A percentile compares a stretch with the other conserved stretches of the same genome.
Evolutionary conservation across 2,329 filamentous ascomycete species (phyloP).

Genomic region (Sclerotinia glacialis): DNA sequence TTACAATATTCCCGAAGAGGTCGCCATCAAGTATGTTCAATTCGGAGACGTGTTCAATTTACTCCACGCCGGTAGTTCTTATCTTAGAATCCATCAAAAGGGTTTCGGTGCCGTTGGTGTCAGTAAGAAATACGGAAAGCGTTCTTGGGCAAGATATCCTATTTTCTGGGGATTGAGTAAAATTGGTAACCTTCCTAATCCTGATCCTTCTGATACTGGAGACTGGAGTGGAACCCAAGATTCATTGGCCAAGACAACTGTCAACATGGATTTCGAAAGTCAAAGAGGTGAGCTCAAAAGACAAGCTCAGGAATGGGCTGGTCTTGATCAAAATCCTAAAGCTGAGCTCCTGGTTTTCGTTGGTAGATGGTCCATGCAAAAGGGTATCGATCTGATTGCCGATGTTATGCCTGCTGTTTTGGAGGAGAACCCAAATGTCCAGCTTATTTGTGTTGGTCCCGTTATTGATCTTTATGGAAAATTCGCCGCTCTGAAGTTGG

Average conservation of each 20-base stretch:
- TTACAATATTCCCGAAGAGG: conserved; percentile 57
- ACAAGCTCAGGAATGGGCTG: conserved; percentile 67
- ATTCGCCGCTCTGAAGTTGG: conserved; percentile 64
- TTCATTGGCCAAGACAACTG: conserved; percentile 45
- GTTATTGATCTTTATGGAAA: conserved; percentile 67
- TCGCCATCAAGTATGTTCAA: conserved; percentile 60
- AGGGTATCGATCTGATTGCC: conserved; percentile 66
- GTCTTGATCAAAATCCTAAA: conserved; percentile 57
- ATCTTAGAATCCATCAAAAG: conserved; percentile 63
- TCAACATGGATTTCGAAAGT: conserved; percentile 56
- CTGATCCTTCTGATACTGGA: conserved; percentile 60
- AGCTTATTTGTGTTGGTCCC: conserved; percentile 62
- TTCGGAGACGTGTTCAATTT: conserved; percentile 69
- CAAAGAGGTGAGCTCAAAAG: conserved; percentile 52
- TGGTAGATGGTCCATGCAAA: conserved; percentile 67
- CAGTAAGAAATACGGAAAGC: conserved; percentile 65
- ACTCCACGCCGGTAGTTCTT: conserved; percentile 59
- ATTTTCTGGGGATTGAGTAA: conserved; percentile 67
- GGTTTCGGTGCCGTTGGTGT: conserved; percentile 68
- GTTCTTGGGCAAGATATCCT: conserved; percentile 63
- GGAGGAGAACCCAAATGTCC: conserved; percentile 57
- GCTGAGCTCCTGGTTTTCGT: conserved; percentile 68
- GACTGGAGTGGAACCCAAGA: conserved; percentile 56
- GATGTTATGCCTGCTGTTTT: conserved; percentile 64
- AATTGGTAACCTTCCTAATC: conserved; percentile 65